Conservation (phyloP, 345 rosid genomes). For the Raphanus raphanistrum region DNA sequence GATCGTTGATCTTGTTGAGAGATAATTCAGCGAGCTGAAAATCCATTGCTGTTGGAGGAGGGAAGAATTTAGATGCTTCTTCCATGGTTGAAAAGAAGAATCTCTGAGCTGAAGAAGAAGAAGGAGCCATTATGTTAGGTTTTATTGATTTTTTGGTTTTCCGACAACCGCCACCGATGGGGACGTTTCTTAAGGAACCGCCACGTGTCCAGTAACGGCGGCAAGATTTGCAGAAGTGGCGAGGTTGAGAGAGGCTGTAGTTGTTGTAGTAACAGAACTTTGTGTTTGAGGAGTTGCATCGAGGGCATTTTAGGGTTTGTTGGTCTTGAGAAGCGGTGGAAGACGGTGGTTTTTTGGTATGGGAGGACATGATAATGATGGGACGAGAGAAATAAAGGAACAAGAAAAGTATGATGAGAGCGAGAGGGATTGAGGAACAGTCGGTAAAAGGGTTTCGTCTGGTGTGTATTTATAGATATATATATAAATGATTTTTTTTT, state of each 20-base stretch:
- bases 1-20: not conserved
- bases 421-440: slow-evolving; percentile 19
- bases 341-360: slow-evolving; percentile 42
- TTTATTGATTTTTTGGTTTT: slow-evolving; percentile 65
- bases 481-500: not conserved
- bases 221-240: slow-evolving; percentile 88
- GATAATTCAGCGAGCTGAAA: slow-evolving; percentile 44
- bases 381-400: not conserved
- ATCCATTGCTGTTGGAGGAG: slow-evolving; percentile 60
- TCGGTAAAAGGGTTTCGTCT: slow-evolving; percentile 30
- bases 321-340: slow-evolving; percentile 37
- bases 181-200: slow-evolving; percentile 82
- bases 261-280: slow-evolving; percentile 95
- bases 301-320: slow-evolving; percentile 65
- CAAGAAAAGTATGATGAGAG: slow-evolving; percentile 5
- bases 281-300: slow-evolving; percentile 88
- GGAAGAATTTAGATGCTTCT: slow-evolving; percentile 65
- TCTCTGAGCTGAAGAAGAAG: slow-evolving; percentile 41
- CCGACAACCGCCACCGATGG: slow-evolving; percentile 83
- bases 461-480: slow-evolving; percentile 18
- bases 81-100: slow-evolving; percentile 56
- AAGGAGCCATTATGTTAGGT: slow-evolving; percentile 42
- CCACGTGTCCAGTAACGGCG: slow-evolving; percentile 89
- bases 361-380: slow-evolving; percentile 36
- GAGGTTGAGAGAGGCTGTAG: slow-evolving; percentile 82